A percentile compares a stretch with the other conserved stretches of the same genome.
Evolutionary conservation across 129 eudicot species (phyloP).

Genomic region (Chrysanthemum makinoi): DNA sequence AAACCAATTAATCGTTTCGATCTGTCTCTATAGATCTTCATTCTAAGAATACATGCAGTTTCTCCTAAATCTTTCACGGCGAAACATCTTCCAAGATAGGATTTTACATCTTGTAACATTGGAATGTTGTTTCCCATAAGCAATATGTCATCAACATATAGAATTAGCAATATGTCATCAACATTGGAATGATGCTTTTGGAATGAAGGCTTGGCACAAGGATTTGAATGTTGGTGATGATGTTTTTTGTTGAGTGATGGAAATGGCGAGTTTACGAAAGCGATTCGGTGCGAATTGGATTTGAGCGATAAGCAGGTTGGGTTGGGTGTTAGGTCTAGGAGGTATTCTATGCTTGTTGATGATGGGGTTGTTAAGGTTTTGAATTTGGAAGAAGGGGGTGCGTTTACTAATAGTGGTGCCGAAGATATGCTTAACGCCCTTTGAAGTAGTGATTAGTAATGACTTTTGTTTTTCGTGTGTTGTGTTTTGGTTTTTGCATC

Average conservation of each 20-base stretch:
- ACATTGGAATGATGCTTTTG: slow-evolving; percentile 79
- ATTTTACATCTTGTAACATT: too few relatives aligned
- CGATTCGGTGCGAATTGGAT: slow-evolving; percentile 76
- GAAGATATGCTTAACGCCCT: slow-evolving; percentile 74
- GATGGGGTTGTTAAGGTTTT: slow-evolving; percentile 76
- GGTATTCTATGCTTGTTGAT: slow-evolving; percentile 79
- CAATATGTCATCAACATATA: too few relatives aligned
- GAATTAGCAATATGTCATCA: too few relatives aligned
- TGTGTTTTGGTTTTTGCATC: too few relatives aligned
- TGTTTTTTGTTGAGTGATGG: slow-evolving; percentile 70
- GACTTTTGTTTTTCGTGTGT: too few relatives aligned
- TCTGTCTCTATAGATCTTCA: too few relatives aligned
- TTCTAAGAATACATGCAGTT: too few relatives aligned
- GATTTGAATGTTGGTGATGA: slow-evolving; percentile 42
- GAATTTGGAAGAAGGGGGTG: slow-evolving; percentile 89
- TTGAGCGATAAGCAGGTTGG: slow-evolving; percentile 86
- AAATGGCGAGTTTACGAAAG: slow-evolving; percentile 67
- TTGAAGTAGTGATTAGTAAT: too few relatives aligned
- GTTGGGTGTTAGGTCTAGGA: slow-evolving; percentile 67
- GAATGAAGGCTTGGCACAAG: slow-evolving; percentile 70
- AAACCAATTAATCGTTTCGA: too few relatives aligned
- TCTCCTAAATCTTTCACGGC: too few relatives aligned
- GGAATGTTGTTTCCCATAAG: too few relatives aligned
- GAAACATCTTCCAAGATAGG: too few relatives aligned
- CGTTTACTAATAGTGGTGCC: slow-evolving; percentile 82